Conservation (phyloP, 1,284 basidiomycete species). For the Vanrija sp. region DNA sequence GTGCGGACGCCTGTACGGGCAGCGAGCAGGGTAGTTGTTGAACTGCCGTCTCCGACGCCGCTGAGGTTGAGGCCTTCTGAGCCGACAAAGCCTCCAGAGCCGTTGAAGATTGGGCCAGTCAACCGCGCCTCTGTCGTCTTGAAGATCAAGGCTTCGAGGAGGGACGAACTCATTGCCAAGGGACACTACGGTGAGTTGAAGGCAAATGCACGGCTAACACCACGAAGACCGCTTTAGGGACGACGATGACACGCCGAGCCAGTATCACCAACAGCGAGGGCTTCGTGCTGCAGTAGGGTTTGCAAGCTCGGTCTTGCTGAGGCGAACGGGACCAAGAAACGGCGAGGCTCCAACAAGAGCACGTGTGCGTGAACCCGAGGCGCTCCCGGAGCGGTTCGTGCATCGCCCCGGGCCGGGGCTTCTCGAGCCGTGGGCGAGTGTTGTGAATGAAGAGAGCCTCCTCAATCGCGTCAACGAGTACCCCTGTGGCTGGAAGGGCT, state of each 20-base stretch:
- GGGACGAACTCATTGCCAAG: conserved; percentile 16
- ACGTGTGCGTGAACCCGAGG: conserved; percentile 25
- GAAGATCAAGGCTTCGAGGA: conserved; percentile 11
- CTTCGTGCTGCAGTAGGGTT: neutral
- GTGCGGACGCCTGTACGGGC: conserved; percentile 7
- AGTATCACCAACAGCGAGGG: neutral
- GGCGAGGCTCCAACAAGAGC: neutral
- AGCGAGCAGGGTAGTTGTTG: neutral
- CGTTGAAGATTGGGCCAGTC: conserved; percentile 1
- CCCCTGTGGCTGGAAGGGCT: conserved; percentile 37
- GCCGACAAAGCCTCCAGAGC: too few relatives aligned
- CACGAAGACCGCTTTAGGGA: conserved; percentile 22
- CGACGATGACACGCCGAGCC: conserved; percentile 18
- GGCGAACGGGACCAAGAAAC: conserved; percentile 7
- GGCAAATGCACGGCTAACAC: neutral
- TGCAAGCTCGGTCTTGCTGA: neutral
- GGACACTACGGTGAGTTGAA: conserved; percentile 24
- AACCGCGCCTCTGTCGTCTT: conserved; percentile 23
- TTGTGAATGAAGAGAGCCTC: conserved; percentile 25
- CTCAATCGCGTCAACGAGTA: conserved; percentile 21
- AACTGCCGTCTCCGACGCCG: conserved; percentile 7
- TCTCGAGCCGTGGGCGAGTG: conserved; percentile 25
- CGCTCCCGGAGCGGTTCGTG: conserved; percentile 25
- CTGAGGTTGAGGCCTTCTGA: neutral
- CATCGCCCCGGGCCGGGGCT: conserved; percentile 22